Base-by-base conservation (phyloP, 2,329 filamentous ascomycete genomes). In the Chrysoporthe cubensis region DNA sequence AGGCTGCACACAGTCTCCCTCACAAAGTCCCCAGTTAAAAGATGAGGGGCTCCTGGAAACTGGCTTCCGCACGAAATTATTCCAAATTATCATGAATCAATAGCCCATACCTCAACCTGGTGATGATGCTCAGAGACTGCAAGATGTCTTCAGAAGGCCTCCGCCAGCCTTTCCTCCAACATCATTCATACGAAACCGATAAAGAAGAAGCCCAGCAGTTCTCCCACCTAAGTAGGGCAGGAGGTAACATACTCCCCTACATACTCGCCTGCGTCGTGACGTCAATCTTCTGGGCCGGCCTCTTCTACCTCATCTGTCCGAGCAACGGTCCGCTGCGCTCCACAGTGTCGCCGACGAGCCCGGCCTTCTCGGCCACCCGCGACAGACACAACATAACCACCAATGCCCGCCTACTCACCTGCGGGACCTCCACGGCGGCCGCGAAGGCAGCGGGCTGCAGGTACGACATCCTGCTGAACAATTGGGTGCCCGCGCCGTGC, bases 381-480 rank as follows among this genome's bases (percentile, higher is more conserved):
- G 50, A 59, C 5, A 67, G 64, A 37, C 70, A 72, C 66, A 73
- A 73, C 67, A 69, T 72, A 34, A 74, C 72, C 32, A 67, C 66
- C 14, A 63, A 68, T 48, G 67, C 69, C 18, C 67, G 59, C 18
- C 62, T 71, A 4, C 64, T 72, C 13, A 58, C 52, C 11, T 75
- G 74, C 60, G 73, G 73, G 32, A 71, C 62, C 62, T 69, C 74
- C 5, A 66, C 69, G 2, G 37, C 64, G 44, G 70, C 71, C 32
- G 74, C 74, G 2, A 68, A 62, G 18, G 63, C 66, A 2, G 50
- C 58, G 2, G 69, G 69, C 4, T 75, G 74, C 71, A 68, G 62
- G 26, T 75, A 74, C 63, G 74, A 75, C 57, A 70, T 74, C 7
- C 66, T 75, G 0, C 40, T 74, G 13, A 75, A 75, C 65, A 71